These are phyloP conservation scores for Colletotrichum sp. DNA, from an alignment of 2,329 filamentous ascomycete species.

Conservation along the genomic window DNA sequence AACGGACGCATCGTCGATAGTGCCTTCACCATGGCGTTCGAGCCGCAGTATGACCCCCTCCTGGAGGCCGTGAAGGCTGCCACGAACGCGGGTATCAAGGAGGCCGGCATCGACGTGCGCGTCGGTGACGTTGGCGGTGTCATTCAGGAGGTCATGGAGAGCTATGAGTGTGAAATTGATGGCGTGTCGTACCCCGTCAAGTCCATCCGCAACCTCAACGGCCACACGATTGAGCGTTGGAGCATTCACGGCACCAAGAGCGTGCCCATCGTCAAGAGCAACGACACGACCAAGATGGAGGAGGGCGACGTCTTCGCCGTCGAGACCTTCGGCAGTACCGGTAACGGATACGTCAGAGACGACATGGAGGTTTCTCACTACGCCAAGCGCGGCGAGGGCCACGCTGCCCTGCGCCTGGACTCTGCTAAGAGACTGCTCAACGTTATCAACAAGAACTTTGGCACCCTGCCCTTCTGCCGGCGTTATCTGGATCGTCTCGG, in stretches of 20 bases:
- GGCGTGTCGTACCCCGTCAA: conserved; percentile 73
- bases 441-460: conserved; percentile 96
- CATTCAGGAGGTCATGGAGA: conserved; percentile 81
- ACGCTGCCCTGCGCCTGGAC: conserved; percentile 76
- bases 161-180: conserved; percentile 75
- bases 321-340: conserved; percentile 83
- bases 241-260: conserved; percentile 82
- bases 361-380: conserved; percentile 91
- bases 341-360: conserved; percentile 77
- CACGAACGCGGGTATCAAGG: conserved; percentile 78
- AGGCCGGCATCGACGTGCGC: conserved; percentile 81
- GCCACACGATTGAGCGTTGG: conserved; percentile 78
- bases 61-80: conserved; percentile 76
- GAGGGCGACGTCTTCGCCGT: conserved; percentile 84
- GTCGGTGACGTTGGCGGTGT: conserved; percentile 74
- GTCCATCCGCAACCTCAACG: conserved; percentile 74
- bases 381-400: conserved; percentile 75
- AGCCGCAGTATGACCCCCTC: conserved; percentile 78
- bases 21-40: conserved; percentile 80
- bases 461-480: conserved; percentile 88
- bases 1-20: conserved; percentile 83
- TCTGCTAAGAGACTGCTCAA: conserved; percentile 87
- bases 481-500: conserved; percentile 92
- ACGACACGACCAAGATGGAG: conserved; percentile 83
- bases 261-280: conserved; percentile 79